Evolutionary conservation across 2,329 filamentous ascomycete genomes (phyloP), one percentile per base, ranked within the genome.

Genomic region (Colletotrichum eleusines): DNA sequence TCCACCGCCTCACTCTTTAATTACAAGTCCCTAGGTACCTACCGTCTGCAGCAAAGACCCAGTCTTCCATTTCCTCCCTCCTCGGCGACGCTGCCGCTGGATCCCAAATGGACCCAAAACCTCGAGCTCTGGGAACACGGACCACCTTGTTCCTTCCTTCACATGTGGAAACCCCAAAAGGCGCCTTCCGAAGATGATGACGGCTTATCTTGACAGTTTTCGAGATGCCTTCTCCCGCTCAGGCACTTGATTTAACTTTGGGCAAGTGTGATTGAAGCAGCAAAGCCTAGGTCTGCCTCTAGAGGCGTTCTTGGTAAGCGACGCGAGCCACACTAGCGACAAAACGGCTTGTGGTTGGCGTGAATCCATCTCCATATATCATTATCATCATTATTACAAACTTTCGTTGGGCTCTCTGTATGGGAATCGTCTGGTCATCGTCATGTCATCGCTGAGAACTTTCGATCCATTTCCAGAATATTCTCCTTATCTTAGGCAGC

Each of bases 1-100:
- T 46, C 58, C 59, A 31, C 64, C 69, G 65, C 69, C 69, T 71
- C 63, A 68, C 68, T 71, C 63, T 63, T 40, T 9, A 26, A 35
- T 46, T 46, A 42, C 14, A 11, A n/a, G n/a, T n/a, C n/a, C n/a
- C n/a, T 35, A 35, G 33, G 6, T n/a, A 35, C 5, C 4, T 46
- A 20, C 44, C n/a, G n/a, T 57, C 53, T 57, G 62, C 57, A 61
- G 20, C 50, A 44, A n/a, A 33, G 60, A 38, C 44, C 38, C 54
- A 23, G 23, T 62, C 38, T 28, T 70, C 50, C 57, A 51, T 63
- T 33, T 54, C 53, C 23, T 59, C 35, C 42, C 44, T 68, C 44
- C 33, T 9, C 44, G 68, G 68, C 63, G 64, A 58, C 38, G n/a
- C 44, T 68, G 64, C 64, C 63, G 63, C 62, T 35, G 38, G 46